Base-by-base conservation (phyloP, 192 early-diverging fungal species). In the Allomyces macrogynus region DNA sequence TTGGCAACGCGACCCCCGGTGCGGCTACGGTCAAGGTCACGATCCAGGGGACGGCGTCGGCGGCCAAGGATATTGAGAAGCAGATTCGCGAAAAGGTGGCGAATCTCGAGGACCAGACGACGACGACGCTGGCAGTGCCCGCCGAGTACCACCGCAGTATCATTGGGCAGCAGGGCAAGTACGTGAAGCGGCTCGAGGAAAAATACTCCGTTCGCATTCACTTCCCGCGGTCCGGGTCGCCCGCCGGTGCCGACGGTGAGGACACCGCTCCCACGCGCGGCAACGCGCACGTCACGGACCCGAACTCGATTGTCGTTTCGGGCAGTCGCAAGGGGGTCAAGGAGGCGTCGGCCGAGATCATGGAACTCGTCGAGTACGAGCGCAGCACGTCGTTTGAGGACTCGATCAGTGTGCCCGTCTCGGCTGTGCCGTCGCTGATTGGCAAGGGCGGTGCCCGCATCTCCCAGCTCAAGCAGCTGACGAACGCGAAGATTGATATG, bases 361-460 rank as follows among this genome's bases (percentile, higher is more conserved):
- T 49, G 44, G 44, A 49, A 9, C 44, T 49, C 12, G 10, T 16
- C 18, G 18, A 49, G 44, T 49, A 49, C 44, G 44, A 49, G 44
- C 44, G 18, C 12, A 16, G 12, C 44, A 49, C 18, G 44, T 49
- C 26, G 26, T 26, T 26, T 4, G 26, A 26, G 26, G 26, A 26
- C 26, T 26, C 26, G 26, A 26, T 26, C 26, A 26, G 4, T 26
- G 26, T 26, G 26, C 26, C 26, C 26, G 26, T 26, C 26, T 26
- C 26, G 26, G 26, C 26, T 1, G 44, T 49, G 12, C 18, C 44
- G 44, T 49, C 44, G 44, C 44, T 98, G 24, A 91, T 96, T 67
- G 95, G 95, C n/a, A 89, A 89, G 69, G 85, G 84, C 25, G 92
- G 92, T 68, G 85, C 84, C 66, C 80, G 83, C 66, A 81, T 98